A percentile compares a stretch with the other conserved stretches of the same genome.
Evolutionary conservation across 352 stramenopile genomes (phyloP).

Genomic region (Phytophthora idaei): DNA sequence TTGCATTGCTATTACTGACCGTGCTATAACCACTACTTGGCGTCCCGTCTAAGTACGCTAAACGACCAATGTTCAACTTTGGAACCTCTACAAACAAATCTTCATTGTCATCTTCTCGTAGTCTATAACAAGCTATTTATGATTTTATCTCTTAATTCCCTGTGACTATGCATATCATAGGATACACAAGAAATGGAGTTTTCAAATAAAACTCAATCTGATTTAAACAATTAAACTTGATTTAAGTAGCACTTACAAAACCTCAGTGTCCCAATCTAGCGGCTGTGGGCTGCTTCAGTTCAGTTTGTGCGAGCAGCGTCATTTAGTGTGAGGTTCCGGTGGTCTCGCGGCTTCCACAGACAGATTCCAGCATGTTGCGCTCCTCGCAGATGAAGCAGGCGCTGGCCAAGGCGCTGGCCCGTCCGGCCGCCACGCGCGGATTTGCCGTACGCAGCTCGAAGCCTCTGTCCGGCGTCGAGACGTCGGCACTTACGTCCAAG

Average conservation of each 20-base stretch:
- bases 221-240: background rate
- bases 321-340: constrained; percentile 19
- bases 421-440: constrained; percentile 15
- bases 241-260: background rate
- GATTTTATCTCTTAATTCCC: background rate
- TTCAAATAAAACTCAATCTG: background rate
- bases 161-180: background rate
- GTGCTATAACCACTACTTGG: background rate
- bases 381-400: constrained; percentile 29
- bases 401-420: constrained; percentile 21
- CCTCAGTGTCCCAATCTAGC: background rate
- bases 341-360: constrained; percentile 6
- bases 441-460: constrained; percentile 35
- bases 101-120: too few species aligned
- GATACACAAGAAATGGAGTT: background rate
- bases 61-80: background rate
- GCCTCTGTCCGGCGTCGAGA: constrained; percentile 35
- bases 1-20: background rate
- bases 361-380: constrained; percentile 33
- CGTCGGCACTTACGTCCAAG: constrained; percentile 50
- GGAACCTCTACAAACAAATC: background rate
- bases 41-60: background rate
- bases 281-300: constrained; percentile 16
- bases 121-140: background rate
- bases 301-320: constrained; percentile 8